Percentiles rank a stretch among this genome's conserved stretches.
Conservation (phyloP, 768 basidiomycete species). For the Mycena vulgaris region DNA sequence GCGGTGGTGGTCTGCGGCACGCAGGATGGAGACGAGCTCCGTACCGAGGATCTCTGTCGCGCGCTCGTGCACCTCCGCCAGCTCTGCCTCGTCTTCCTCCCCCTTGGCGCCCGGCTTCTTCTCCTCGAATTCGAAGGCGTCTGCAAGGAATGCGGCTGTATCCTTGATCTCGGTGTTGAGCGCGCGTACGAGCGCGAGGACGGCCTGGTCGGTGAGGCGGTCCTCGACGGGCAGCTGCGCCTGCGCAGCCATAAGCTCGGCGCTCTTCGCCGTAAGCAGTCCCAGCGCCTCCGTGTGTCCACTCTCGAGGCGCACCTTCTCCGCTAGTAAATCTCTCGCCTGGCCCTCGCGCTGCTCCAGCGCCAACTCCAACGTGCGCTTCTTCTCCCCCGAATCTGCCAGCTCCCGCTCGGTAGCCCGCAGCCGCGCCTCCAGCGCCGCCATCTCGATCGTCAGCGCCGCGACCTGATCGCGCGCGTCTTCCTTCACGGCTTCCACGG, state of each 20-base stretch:
- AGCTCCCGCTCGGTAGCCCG: conserved; percentile 18
- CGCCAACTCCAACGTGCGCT: conserved; percentile 9
- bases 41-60: conserved; percentile 48
- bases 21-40: conserved; percentile 58
- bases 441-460: conserved; percentile 7
- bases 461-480: conserved; percentile 22
- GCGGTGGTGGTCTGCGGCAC: conserved; percentile 54
- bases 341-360: conserved; percentile 11
- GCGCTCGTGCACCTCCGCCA: conserved; percentile 46
- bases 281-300: conserved; percentile 12
- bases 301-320: conserved; percentile 20
- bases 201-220: conserved; percentile 38
- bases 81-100: conserved; percentile 37
- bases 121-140: conserved; percentile 51
- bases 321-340: conserved; percentile 14
- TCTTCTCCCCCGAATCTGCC: conserved; percentile 11
- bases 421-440: conserved; percentile 5
- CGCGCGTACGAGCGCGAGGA: conserved; percentile 58
- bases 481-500: conserved; percentile 26
- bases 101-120: conserved; percentile 19
- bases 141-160: conserved; percentile 63
- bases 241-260: conserved; percentile 20
- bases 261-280: background rate
- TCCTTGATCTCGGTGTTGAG: conserved; percentile 67
- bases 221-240: conserved; percentile 9